phyloP scores from a whole-genome alignment of 768 basidiomycete genomes.

The Leccinum uliginosum region DNA sequence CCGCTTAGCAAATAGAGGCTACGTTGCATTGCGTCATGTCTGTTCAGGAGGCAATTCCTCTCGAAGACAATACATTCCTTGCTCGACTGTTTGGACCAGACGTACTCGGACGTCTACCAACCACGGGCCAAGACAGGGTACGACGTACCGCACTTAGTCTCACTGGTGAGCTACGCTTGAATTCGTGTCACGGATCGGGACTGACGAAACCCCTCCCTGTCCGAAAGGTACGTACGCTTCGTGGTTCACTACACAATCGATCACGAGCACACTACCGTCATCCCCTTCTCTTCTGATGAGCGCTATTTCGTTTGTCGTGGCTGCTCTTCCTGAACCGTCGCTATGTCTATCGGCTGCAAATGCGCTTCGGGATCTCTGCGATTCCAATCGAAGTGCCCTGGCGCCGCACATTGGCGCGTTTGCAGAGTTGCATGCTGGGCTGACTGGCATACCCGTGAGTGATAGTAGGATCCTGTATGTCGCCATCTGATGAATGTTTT shows the following conservation, averaged over 20 bases:
- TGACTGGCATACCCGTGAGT: slow-evolving; percentile 70
- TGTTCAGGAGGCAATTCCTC: slow-evolving; percentile 79
- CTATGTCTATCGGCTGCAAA: slow-evolving; percentile 73
- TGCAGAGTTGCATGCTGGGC: slow-evolving; percentile 73
- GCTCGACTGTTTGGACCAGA: slow-evolving; percentile 66
- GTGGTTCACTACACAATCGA: slow-evolving; percentile 64
- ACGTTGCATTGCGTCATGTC: slow-evolving; percentile 82
- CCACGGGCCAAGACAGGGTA: slow-evolving; percentile 57
- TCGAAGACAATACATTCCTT: slow-evolving; percentile 52
- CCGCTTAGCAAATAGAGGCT: slow-evolving; percentile 74
- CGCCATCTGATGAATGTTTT: neutral
- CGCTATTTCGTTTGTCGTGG: slow-evolving; percentile 63
- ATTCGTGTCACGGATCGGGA: neutral
- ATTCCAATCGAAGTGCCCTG: slow-evolving; percentile 80
- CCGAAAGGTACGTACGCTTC: slow-evolving; percentile 64
- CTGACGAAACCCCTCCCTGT: neutral
- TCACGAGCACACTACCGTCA: slow-evolving; percentile 23
- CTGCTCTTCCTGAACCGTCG: slow-evolving; percentile 60
- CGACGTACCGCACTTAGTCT: slow-evolving; percentile 70
- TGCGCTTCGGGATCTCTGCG: slow-evolving; percentile 81
- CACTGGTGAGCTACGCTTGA: slow-evolving; percentile 54
- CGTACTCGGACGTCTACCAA: slow-evolving; percentile 66
- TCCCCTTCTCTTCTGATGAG: slow-evolving; percentile 53
- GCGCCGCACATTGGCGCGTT: slow-evolving; percentile 84
- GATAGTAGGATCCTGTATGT: neutral